Evolutionary conservation across 768 basidiomycete species (phyloP), one percentile per base, ranked within the genome.

Genomic region (Hydnum rufescens): DNA sequence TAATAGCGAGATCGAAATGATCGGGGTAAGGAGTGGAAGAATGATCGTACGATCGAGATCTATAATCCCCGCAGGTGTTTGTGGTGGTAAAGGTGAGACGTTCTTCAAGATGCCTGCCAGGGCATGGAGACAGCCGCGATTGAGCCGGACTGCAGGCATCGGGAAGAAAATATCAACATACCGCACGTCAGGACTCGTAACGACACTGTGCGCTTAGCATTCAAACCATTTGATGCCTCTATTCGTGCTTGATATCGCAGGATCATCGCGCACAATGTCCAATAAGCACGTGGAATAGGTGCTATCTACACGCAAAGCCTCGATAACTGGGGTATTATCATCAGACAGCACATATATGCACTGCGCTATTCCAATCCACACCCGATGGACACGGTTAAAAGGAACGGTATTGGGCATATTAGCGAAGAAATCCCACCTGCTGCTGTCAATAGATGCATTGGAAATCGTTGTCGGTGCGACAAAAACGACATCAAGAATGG

Each of bases 401-500:
- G n/a, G n/a, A n/a, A n/a, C n/a, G n/a, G n/a, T n/a, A n/a, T n/a
- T 18, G 29, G 22, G 36, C 13, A 16, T 22, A 26, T 32, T 4
- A 26, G 42, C 23, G 25, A 23, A 30, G 22, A 50, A 30, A 60
- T n/a, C 70, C 34, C 59, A 88, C 89, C 85, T 61, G 89, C 87
- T 46, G 92, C 76, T 34, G 77, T 74, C 3, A 87, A 80, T 1
- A 85, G 79, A 1, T 74, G 68, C 16, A 79, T 55, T 1, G 88
- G 81, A 4, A 93, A 65, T 48, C 73, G 74, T 42, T 77, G 74
- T 52, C 78, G 73, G 2, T 82, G 74, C 5, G 71, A 74, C 36
- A 96, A 69, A 65, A 95, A 92, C n/a, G 86, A 80, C 75, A 90
- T 78, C 50, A 96, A 69, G 65, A 96, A 89, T 0, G 86, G 84